These are phyloP conservation scores for Sporobolomyces pararoseus DNA, from an alignment of 768 basidiomycete species.

Conservation along the genomic window DNA sequence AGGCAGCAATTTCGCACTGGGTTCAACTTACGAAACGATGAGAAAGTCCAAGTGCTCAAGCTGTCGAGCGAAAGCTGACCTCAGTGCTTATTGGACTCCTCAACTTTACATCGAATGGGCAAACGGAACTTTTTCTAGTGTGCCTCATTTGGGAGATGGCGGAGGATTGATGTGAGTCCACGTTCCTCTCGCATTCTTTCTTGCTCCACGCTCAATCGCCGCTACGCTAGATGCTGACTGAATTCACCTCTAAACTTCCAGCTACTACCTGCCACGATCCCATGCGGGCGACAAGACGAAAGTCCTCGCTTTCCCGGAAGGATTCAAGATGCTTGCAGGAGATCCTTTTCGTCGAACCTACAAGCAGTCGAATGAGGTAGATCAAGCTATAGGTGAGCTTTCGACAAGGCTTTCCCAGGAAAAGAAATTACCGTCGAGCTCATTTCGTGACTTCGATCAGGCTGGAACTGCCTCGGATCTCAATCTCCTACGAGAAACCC, in stretches of 20 bases:
- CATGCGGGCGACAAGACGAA: constrained; percentile 45
- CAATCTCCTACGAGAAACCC: constrained; percentile 10
- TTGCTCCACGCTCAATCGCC: constrained; percentile 26
- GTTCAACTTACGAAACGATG: constrained; percentile 46
- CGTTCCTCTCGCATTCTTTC: constrained; percentile 30
- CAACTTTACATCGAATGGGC: constrained; percentile 9
- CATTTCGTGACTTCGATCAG: constrained; percentile 12
- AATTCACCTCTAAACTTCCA: background rate
- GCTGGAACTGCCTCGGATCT: constrained; percentile 28
- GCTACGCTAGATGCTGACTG: constrained; percentile 3
- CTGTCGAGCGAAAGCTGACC: constrained; percentile 42
- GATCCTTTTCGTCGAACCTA: constrained; percentile 49
- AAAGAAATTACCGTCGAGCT: no score
- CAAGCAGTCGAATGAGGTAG: constrained; percentile 44
- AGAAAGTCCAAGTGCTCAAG: constrained; percentile 49
- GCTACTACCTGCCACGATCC: constrained; percentile 49
- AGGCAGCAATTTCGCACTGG: constrained; percentile 48
- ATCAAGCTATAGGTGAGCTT: constrained; percentile 48
- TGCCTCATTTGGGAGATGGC: constrained; percentile 14
- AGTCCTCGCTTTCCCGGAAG: constrained; percentile 50
- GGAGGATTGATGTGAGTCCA: constrained; percentile 43
- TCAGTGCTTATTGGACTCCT: constrained; percentile 43
- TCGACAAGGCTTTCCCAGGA: no score
- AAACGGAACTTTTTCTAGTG: constrained; percentile 15
- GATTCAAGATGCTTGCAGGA: constrained; percentile 51